A percentile compares a stretch with the other conserved stretches of the same genome.
phyloP scores from a whole-genome alignment of 495 filamentous ascomycete genomes.

The Ascobolus immersus region DNA sequence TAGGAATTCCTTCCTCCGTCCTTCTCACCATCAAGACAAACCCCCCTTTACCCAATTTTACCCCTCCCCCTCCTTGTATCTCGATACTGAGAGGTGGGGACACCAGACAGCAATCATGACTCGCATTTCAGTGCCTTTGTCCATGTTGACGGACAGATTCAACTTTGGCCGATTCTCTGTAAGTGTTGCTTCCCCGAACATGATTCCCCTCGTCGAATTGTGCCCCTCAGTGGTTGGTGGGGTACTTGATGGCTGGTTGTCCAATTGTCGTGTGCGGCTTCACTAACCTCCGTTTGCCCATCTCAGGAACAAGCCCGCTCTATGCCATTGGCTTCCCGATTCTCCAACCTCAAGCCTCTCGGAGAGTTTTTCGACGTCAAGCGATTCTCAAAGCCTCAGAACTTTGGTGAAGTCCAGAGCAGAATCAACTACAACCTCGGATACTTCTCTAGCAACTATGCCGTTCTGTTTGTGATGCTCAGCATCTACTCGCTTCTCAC shows the following conservation, averaged over 20 bases:
- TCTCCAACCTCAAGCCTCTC: slow-evolving; percentile 75
- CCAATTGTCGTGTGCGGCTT: not conserved
- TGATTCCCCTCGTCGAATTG: not conserved
- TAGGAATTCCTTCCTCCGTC: slow-evolving; percentile 1
- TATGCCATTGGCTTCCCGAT: slow-evolving; percentile 45
- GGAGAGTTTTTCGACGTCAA: slow-evolving; percentile 91
- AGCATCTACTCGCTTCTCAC: slow-evolving; percentile 84
- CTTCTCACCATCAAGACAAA: slow-evolving; percentile 3
- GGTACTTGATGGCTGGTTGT: not conserved
- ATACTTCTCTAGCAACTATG: slow-evolving; percentile 98
- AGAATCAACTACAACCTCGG: slow-evolving; percentile 90
- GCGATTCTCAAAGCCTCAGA: slow-evolving; percentile 73
- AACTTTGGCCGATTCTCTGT: slow-evolving; percentile 37
- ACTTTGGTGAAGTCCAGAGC: slow-evolving; percentile 76
- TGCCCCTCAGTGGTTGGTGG: not conserved
- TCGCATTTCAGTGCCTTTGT: slow-evolving; percentile 70
- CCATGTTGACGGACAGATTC: slow-evolving; percentile 68
- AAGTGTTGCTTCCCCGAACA: not conserved
- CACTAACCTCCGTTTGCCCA: slow-evolving; percentile 16
- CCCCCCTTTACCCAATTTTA: slow-evolving; percentile 1
- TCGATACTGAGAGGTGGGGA: slow-evolving; percentile 3
- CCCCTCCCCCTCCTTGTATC: not conserved
- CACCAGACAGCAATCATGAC: slow-evolving; percentile 33
- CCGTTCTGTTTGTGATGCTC: slow-evolving; percentile 74
- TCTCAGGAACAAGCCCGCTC: slow-evolving; percentile 52